These are phyloP conservation scores for Cryomyces minteri DNA, from an alignment of 495 filamentous ascomycete species.

Conservation along the genomic window DNA sequence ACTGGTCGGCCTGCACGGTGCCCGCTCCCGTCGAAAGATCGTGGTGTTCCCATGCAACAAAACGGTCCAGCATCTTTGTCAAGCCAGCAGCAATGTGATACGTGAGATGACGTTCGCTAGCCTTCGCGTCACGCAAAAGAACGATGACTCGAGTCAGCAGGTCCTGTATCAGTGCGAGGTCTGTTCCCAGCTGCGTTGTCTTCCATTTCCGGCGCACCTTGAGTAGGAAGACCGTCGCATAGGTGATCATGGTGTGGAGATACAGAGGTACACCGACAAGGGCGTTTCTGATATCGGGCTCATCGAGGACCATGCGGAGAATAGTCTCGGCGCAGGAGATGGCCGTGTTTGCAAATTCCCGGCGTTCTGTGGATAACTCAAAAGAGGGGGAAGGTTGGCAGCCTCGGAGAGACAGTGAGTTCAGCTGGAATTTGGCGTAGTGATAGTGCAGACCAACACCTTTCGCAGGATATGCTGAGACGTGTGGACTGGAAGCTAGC, in stretches of 20 bases:
- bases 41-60: too few species aligned
- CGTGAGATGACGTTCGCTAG: not conserved
- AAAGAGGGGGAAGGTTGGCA: constrained; percentile 13
- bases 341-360: constrained; percentile 21
- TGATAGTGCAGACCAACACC: constrained; percentile 33
- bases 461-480: constrained; percentile 26
- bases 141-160: not conserved
- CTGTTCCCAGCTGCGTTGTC: not conserved
- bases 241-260: constrained; percentile 38
- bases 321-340: constrained; percentile 27
- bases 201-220: constrained; percentile 20
- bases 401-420: constrained; percentile 26
- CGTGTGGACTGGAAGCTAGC: not conserved
- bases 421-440: constrained; percentile 29
- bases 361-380: constrained; percentile 12
- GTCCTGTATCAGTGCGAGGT: not conserved
- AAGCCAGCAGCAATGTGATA: not conserved
- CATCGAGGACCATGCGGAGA: constrained; percentile 28
- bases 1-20: too few species aligned
- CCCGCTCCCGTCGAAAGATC: too few species aligned
- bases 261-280: constrained; percentile 35
- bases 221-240: constrained; percentile 34
- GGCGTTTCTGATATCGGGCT: constrained; percentile 30
- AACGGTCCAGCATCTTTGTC: not conserved
- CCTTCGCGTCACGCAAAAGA: not conserved